Conservation (phyloP, 352 stramenopile genomes). For the Phytophthora tubulina region DNA sequence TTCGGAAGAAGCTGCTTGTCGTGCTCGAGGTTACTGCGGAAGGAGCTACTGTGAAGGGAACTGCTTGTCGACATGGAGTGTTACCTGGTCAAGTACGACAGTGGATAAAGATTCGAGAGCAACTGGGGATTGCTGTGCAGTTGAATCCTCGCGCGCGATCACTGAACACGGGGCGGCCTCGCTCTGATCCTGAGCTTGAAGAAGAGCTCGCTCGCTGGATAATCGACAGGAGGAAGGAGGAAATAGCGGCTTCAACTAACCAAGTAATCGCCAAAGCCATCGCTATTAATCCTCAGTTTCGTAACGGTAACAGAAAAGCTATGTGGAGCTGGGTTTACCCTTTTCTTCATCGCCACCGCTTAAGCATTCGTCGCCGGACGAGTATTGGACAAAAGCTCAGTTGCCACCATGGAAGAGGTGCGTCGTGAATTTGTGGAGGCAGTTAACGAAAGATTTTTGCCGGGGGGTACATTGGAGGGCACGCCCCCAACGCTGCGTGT, state of each 20-base stretch:
- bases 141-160: not conserved
- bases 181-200: not conserved
- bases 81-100: not conserved
- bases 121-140: not conserved
- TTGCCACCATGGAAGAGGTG: too few species aligned
- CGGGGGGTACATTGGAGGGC: too few species aligned
- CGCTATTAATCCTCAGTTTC: not conserved
- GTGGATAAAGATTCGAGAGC: not conserved
- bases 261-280: slow-evolving; percentile 1
- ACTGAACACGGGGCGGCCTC: not conserved
- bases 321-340: too few species aligned
- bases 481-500: not conserved
- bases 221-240: not conserved
- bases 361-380: too few species aligned
- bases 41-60: not conserved
- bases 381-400: too few species aligned
- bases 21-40: too few species aligned
- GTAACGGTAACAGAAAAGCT: not conserved
- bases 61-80: not conserved
- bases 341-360: too few species aligned
- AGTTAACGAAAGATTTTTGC: too few species aligned
- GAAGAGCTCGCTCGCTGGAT: not conserved
- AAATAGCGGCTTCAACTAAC: not conserved
- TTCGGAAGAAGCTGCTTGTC: too few species aligned
- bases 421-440: too few species aligned